These are phyloP conservation scores for Daedaleopsis sinensis DNA, from an alignment of 768 basidiomycete genomes.

Conservation along the genomic window DNA sequence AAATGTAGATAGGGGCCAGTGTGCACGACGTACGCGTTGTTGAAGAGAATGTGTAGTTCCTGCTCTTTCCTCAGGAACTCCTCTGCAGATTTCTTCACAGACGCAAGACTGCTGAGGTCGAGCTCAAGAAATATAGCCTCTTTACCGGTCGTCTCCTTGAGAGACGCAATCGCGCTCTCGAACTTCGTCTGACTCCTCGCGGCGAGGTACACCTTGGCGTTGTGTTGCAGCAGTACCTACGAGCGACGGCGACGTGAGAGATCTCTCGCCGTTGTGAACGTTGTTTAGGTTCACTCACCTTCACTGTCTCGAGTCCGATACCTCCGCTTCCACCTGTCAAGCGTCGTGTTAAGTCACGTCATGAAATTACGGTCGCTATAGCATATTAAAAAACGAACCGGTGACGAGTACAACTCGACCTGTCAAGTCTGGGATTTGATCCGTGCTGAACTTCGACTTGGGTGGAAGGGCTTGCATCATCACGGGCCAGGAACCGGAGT, in stretches of 20 bases:
- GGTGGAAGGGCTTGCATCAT: too few species aligned
- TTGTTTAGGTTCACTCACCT: neutral
- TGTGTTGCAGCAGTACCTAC: constrained; percentile 55
- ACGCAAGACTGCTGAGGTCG: constrained; percentile 43
- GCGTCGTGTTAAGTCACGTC: too few species aligned
- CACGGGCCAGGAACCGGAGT: too few species aligned
- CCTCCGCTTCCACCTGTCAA: constrained; percentile 39
- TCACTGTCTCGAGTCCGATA: constrained; percentile 63
- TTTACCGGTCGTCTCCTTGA: constrained; percentile 49
- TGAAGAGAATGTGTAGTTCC: constrained; percentile 52
- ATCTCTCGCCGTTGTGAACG: neutral
- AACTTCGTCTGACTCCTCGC: constrained; percentile 49
- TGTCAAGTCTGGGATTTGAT: constrained; percentile 50
- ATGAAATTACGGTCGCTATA: too few species aligned
- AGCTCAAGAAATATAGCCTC: constrained; percentile 47
- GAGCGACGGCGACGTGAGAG: neutral
- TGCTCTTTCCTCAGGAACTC: constrained; percentile 47
- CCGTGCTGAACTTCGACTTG: constrained; percentile 25
- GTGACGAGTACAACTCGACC: constrained; percentile 42
- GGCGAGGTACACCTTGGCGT: constrained; percentile 71
- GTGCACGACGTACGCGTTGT: constrained; percentile 49
- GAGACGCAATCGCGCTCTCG: constrained; percentile 51
- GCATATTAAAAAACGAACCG: constrained; percentile 25
- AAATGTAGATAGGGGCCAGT: neutral
- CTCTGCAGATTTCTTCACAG: constrained; percentile 42